A percentile compares a stretch with the other conserved stretches of the same genome.
Conservation (phyloP, 2,329 filamentous ascomycete genomes). For the Thermomyces lanuginosus region DNA sequence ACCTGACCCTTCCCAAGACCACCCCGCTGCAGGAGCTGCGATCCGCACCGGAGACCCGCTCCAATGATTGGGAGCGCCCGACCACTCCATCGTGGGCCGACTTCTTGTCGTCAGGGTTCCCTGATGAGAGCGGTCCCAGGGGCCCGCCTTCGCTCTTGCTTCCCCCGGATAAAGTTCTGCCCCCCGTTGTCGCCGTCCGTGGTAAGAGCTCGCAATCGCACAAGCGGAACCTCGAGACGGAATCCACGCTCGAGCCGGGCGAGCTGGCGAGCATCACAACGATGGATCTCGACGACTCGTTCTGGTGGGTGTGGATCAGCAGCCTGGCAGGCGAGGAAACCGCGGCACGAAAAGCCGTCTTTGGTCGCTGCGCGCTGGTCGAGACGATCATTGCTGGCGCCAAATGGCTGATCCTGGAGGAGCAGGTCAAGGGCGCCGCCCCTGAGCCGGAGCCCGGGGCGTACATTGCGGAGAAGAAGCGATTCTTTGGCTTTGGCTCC, state of each 20-base stretch:
- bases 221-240: conserved; percentile 51
- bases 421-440: conserved; percentile 85
- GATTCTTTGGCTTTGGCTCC: conserved; percentile 68
- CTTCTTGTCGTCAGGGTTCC: conserved; percentile 85
- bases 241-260: conserved; percentile 61
- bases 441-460: conserved; percentile 69
- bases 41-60: conserved; percentile 49
- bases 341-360: conserved; percentile 68
- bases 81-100: conserved; percentile 98
- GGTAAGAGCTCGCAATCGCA: conserved; percentile 81
- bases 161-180: conserved; percentile 82
- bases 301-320: conserved; percentile 99
- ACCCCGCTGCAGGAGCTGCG: conserved; percentile 39
- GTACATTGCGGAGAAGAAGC: conserved; percentile 90
- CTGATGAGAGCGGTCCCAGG: conserved; percentile 54
- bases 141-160: conserved; percentile 53
- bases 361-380: conserved; percentile 80
- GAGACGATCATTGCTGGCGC: conserved; percentile 71
- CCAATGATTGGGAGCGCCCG: conserved; percentile 55
- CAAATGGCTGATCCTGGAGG: conserved; percentile 87
- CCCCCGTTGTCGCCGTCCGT: conserved; percentile 55
- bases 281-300: conserved; percentile 80
- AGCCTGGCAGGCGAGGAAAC: conserved; percentile 88
- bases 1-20: conserved; percentile 23
- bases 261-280: conserved; percentile 83